Conservation (phyloP, 441 rosid genomes). For the Adansonia rubrostipa region DNA sequence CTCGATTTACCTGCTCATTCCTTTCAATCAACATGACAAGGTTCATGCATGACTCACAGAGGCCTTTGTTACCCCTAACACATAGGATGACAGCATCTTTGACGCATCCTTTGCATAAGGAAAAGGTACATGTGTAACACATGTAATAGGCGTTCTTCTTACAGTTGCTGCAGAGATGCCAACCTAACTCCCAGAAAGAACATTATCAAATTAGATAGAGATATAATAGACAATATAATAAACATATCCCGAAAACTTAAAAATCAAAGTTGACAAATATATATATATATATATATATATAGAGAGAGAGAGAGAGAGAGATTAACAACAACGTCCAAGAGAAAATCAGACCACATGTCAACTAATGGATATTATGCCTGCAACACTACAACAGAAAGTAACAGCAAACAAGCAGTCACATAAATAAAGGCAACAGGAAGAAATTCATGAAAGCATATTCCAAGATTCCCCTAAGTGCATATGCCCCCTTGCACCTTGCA, state of each 20-base stretch:
- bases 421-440: not conserved
- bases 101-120: slow-evolving; percentile 85
- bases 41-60: slow-evolving; percentile 88
- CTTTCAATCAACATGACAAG: slow-evolving; percentile 79
- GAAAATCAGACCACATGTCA: slow-evolving; percentile 19
- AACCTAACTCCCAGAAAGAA: slow-evolving; percentile 57
- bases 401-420: slow-evolving; percentile 12
- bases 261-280: not conserved
- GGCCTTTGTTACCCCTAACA: slow-evolving; percentile 87
- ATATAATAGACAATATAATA: slow-evolving; percentile 14
- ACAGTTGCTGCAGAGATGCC: slow-evolving; percentile 94
- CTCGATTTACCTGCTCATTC: slow-evolving; percentile 56
- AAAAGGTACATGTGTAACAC: slow-evolving; percentile 89
- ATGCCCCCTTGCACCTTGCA: not conserved
- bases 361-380: slow-evolving; percentile 18
- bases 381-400: slow-evolving; percentile 16
- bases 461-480: not conserved
- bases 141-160: slow-evolving; percentile 80
- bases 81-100: slow-evolving; percentile 73
- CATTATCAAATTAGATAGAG: slow-evolving; percentile 27
- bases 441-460: not conserved
- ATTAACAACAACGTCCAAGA: slow-evolving; percentile 14
- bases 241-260: slow-evolving; percentile 14
- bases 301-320: not conserved
- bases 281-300: not conserved